These are phyloP conservation scores for Apiotrichum siamense DNA, from an alignment of 1,284 basidiomycete genomes.

Conservation along the genomic window DNA sequence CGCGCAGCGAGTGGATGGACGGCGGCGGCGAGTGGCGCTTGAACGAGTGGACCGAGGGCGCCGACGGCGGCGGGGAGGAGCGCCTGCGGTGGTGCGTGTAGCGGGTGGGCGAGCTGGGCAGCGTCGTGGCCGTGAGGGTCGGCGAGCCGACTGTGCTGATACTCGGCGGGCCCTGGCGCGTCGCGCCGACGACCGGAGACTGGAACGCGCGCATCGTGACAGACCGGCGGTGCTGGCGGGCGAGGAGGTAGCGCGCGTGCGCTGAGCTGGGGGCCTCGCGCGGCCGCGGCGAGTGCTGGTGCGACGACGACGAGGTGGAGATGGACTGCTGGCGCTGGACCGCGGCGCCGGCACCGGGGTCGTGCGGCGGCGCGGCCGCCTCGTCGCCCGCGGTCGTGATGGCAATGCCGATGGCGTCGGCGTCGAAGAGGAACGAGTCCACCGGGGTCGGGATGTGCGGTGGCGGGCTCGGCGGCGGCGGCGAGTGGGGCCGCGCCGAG, in stretches of 20 bases:
- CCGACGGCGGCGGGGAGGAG: too few species aligned
- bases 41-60: too few species aligned
- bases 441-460: conserved; percentile 9
- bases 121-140: too few species aligned
- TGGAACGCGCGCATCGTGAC: conserved; percentile 35
- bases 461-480: conserved; percentile 1
- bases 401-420: conserved; percentile 30
- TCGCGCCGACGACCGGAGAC: conserved; percentile 16
- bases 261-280: conserved; percentile 21
- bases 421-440: conserved; percentile 6
- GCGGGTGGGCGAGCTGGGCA: too few species aligned
- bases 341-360: too few species aligned
- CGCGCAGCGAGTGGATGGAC: too few species aligned
- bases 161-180: too few species aligned
- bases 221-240: conserved; percentile 36
- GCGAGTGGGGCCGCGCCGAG: too few species aligned
- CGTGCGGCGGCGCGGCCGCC: background rate
- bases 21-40: too few species aligned
- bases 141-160: too few species aligned
- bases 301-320: background rate
- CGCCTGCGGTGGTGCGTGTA: too few species aligned
- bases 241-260: conserved; percentile 32
- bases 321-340: background rate
- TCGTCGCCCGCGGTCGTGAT: conserved; percentile 21
- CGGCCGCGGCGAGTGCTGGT: conserved; percentile 1